These are phyloP conservation scores for Gamsiella multidivaricata DNA, from an alignment of 192 early-diverging fungal genomes.

Conservation along the genomic window DNA sequence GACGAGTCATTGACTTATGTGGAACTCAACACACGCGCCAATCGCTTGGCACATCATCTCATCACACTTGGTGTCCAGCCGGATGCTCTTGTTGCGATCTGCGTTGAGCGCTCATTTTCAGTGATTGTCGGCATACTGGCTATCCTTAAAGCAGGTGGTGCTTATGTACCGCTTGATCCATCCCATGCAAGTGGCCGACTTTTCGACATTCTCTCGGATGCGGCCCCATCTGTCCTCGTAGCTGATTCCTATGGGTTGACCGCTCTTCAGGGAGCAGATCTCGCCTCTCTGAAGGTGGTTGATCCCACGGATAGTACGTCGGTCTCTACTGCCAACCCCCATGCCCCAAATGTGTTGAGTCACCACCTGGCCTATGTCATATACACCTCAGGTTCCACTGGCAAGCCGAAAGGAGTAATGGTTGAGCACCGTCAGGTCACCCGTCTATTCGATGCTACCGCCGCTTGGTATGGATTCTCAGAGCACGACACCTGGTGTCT, in stretches of 20 bases:
- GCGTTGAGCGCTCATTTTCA: not conserved
- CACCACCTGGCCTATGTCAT: too few species aligned
- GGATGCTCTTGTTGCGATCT: not conserved
- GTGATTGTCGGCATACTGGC: slow-evolving; percentile 27
- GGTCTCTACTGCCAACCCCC: not conserved
- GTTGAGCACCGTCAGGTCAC: too few species aligned
- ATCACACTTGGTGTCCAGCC: not conserved
- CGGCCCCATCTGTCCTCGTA: too few species aligned
- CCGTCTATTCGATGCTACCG: too few species aligned
- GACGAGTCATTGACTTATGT: not conserved
- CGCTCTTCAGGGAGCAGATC: not conserved
- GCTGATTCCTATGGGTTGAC: too few species aligned
- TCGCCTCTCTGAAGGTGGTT: not conserved
- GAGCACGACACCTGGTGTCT: too few species aligned
- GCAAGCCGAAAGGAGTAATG: too few species aligned
- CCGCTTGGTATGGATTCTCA: too few species aligned
- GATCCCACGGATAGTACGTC: too few species aligned
- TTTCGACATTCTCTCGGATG: slow-evolving; percentile 17
- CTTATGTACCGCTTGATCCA: slow-evolving; percentile 31
- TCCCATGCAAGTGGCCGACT: slow-evolving; percentile 25
- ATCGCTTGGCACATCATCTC: not conserved
- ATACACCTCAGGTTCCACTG: too few species aligned
- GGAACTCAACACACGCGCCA: not conserved
- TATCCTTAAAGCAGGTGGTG: slow-evolving; percentile 44
- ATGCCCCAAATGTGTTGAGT: too few species aligned